Evolutionary conservation across 2,329 filamentous ascomycete species (phyloP).

Genomic region (Zarea fungicola): DNA sequence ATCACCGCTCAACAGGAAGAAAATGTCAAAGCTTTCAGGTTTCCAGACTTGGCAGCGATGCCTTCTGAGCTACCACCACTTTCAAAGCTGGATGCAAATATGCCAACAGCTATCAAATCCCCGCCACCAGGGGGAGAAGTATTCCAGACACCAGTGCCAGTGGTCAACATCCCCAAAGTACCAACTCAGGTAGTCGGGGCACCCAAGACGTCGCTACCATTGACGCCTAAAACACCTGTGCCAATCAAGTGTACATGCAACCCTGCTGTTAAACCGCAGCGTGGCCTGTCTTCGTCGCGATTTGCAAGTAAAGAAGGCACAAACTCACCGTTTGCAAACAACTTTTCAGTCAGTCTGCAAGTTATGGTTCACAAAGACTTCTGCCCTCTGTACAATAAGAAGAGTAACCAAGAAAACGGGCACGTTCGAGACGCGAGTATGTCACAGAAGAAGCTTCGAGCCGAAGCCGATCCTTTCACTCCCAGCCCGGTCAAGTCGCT

Average conservation of each 20-base stretch:
- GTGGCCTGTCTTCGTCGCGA: conserved; percentile 5
- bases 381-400: not conserved
- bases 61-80: no score
- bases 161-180: no score
- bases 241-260: not conserved
- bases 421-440: not conserved
- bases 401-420: not conserved
- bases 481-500: not conserved
- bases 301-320: conserved; percentile 2
- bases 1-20: no score
- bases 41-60: no score
- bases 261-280: not conserved
- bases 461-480: conserved; percentile 1
- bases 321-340: not conserved
- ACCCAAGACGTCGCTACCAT: no score
- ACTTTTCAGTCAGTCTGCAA: not conserved
- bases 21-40: no score
- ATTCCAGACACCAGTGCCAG: not conserved
- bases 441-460: not conserved
- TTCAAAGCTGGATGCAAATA: no score
- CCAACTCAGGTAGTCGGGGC: no score
- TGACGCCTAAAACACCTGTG: not conserved
- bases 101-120: no score
- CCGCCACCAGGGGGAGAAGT: no score
- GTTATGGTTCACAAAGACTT: not conserved